A percentile compares a stretch with the other conserved stretches of the same genome.
phyloP scores from a whole-genome alignment of 139 green algal genomes.

The Chlamydomonas applanata region DNA sequence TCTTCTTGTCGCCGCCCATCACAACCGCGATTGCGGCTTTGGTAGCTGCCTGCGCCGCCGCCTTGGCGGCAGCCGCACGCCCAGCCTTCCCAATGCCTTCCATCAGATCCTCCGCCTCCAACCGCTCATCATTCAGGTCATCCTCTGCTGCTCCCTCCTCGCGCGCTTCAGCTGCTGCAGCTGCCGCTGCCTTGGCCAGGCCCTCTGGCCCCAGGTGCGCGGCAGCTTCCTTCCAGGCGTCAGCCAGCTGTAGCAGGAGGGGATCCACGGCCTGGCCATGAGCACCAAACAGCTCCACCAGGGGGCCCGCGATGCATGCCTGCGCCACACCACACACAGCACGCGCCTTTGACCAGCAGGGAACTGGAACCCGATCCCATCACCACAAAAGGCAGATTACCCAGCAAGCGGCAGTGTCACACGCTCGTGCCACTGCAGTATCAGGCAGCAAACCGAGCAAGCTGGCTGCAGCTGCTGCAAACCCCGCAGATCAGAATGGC shows the following conservation, averaged over 20 bases:
- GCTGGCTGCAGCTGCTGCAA: too few relatives aligned
- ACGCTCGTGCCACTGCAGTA: too few relatives aligned
- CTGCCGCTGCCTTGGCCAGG: background rate
- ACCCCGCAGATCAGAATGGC: too few relatives aligned
- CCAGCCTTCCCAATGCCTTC: conserved; percentile 31
- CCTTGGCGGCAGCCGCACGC: background rate
- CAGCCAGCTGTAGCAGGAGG: conserved; percentile 71
- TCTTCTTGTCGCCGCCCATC: background rate
- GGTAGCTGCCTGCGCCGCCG: background rate
- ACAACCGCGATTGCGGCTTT: background rate
- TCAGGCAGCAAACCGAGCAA: too few relatives aligned
- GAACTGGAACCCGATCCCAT: too few relatives aligned
- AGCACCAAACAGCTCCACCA: conserved; percentile 66
- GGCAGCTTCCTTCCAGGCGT: conserved; percentile 56
- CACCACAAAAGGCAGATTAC: too few relatives aligned
- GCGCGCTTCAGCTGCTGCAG: conserved; percentile 1
- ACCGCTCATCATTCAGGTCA: background rate
- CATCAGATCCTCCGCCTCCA: conserved; percentile 26
- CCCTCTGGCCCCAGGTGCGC: conserved; percentile 18
- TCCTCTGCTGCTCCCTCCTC: conserved; percentile 10
- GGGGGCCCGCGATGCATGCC: conserved; percentile 55
- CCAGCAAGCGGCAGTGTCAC: too few relatives aligned
- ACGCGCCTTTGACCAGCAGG: too few relatives aligned
- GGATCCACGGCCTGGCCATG: conserved; percentile 75
- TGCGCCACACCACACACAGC: conserved; percentile 12